phyloP scores from a whole-genome alignment of 768 basidiomycete genomes.

The Lactifluus pinguis region DNA sequence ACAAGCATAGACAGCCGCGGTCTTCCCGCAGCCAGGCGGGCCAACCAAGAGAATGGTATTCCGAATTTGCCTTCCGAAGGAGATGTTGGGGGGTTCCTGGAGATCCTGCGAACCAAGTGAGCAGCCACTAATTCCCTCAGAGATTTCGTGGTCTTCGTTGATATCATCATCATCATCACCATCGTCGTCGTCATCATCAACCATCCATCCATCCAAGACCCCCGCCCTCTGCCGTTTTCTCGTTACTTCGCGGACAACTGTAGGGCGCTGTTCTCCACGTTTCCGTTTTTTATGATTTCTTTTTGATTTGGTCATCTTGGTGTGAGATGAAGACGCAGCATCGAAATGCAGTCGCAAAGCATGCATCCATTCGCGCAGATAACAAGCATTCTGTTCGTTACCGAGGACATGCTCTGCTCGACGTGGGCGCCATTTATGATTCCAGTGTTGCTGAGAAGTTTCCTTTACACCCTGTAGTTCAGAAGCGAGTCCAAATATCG shows the following conservation, averaged over 20 bases:
- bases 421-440: slow-evolving; percentile 66
- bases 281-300: slow-evolving; percentile 9
- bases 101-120: background rate
- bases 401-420: slow-evolving; percentile 70
- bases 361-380: slow-evolving; percentile 70
- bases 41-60: slow-evolving; percentile 85
- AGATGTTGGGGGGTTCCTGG: slow-evolving; percentile 9
- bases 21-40: slow-evolving; percentile 83
- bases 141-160: background rate
- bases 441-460: slow-evolving; percentile 46
- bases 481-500: slow-evolving; percentile 6
- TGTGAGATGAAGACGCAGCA: slow-evolving; percentile 11
- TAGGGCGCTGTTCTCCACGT: slow-evolving; percentile 6
- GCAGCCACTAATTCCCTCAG: background rate
- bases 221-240: slow-evolving; percentile 14
- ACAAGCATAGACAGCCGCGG: slow-evolving; percentile 87
- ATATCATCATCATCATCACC: slow-evolving; percentile 2
- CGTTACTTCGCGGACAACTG: slow-evolving; percentile 18
- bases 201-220: slow-evolving; percentile 15
- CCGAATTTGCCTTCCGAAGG: slow-evolving; percentile 45
- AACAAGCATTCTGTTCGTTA: slow-evolving; percentile 60
- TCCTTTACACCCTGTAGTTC: slow-evolving; percentile 1
- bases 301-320: slow-evolving; percentile 4
- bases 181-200: slow-evolving; percentile 11
- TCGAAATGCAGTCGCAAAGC: slow-evolving; percentile 56